Conservation (phyloP, 148 eudicot genomes). For the Rheum nobile region DNA sequence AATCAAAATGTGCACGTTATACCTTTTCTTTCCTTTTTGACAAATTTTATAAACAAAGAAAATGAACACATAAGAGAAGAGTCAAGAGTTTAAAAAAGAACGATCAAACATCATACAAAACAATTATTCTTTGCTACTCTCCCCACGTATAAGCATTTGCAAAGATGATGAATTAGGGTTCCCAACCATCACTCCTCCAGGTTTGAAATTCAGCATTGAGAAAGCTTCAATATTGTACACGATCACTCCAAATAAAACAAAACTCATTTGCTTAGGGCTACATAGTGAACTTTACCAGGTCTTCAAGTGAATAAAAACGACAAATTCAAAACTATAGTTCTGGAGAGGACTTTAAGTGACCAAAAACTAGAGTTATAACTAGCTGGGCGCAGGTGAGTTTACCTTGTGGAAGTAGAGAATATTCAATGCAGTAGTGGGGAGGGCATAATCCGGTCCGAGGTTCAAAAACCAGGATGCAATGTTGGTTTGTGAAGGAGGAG, state of each 20-base stretch:
- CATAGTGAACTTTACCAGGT: too few relatives aligned
- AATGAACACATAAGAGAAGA: neutral
- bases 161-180: neutral
- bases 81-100: neutral
- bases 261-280: neutral
- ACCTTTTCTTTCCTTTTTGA: neutral
- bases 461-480: slow-evolving; percentile 42
- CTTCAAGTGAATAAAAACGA: neutral
- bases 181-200: neutral
- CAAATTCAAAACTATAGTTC: neutral
- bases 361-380: neutral
- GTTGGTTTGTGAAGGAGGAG: slow-evolving; percentile 17
- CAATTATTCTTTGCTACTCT: neutral
- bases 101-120: neutral
- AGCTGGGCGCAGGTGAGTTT: neutral
- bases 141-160: neutral
- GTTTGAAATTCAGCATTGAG: too few relatives aligned
- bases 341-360: neutral
- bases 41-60: neutral
- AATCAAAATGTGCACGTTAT: neutral
- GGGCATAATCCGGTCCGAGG: slow-evolving; percentile 12
- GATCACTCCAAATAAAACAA: neutral
- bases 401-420: slow-evolving; percentile 48
- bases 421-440: slow-evolving; percentile 62
- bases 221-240: neutral